phyloP scores from a whole-genome alignment of 345 rosid species.

The Cochlearia excelsa region DNA sequence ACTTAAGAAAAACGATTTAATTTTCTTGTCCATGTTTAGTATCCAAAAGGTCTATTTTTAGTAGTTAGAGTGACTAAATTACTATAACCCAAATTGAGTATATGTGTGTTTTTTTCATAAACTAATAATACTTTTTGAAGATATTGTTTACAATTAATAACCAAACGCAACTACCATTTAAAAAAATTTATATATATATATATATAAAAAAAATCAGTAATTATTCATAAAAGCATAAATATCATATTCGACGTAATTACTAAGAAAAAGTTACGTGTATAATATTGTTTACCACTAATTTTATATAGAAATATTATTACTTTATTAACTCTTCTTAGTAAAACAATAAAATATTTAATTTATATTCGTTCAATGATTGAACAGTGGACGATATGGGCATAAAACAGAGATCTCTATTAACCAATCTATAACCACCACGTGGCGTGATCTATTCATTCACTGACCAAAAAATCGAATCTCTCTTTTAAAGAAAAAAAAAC shows the following conservation, averaged over 20 bases:
- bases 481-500: not conserved
- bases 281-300: not conserved
- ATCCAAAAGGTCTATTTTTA: not conserved
- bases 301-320: no score
- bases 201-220: no score
- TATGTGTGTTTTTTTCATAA: not conserved
- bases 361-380: not conserved
- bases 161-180: no score
- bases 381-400: constrained; percentile 9
- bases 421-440: constrained; percentile 44
- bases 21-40: not conserved
- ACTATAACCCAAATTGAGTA: not conserved
- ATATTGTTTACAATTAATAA: no score
- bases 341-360: no score
- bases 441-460: constrained; percentile 33
- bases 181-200: no score
- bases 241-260: constrained; percentile 5
- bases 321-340: no score
- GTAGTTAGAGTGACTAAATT: constrained; percentile 3
- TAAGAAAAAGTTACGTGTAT: not conserved
- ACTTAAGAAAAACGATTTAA: constrained; percentile 2
- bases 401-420: no score
- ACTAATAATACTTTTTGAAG: not conserved
- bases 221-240: no score
- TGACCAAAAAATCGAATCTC: not conserved